phyloP scores from a whole-genome alignment of 1,139 yeast species.

The Geotrichum aggregatum region DNA sequence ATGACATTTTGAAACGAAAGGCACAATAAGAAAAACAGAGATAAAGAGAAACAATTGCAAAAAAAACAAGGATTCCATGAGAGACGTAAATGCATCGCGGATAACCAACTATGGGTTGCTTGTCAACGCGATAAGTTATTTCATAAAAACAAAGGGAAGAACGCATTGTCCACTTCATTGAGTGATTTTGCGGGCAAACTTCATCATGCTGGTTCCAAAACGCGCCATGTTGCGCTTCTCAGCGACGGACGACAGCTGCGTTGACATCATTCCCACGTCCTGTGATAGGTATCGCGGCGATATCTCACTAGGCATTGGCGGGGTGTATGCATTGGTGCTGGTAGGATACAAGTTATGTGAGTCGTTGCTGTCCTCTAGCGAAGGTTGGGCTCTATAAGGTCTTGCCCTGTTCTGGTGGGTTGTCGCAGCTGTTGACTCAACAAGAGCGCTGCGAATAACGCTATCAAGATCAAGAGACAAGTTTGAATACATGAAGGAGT shows the following conservation, averaged over 20 bases:
- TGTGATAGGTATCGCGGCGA: neutral
- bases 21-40: neutral
- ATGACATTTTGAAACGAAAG: neutral
- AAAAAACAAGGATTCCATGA: neutral
- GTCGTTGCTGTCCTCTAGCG: conserved; percentile 2
- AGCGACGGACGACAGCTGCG: no score
- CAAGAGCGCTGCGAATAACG: conserved; percentile 14
- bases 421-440: conserved; percentile 5
- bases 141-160: neutral
- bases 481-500: conserved; percentile 1
- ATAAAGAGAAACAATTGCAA: neutral
- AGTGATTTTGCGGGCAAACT: conserved; percentile 10
- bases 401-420: neutral
- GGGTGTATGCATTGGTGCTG: neutral
- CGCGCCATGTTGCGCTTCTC: conserved; percentile 8
- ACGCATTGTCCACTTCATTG: neutral
- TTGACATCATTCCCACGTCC: neutral
- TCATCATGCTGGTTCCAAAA: conserved; percentile 8
- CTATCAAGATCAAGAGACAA: conserved; percentile 10
- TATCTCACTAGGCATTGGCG: neutral
- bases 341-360: conserved; percentile 2
- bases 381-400: neutral
- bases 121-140: neutral
- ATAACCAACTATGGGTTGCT: neutral
- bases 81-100: neutral